Conservation (phyloP, 83 land plant species). For the Thuja plicata region DNA sequence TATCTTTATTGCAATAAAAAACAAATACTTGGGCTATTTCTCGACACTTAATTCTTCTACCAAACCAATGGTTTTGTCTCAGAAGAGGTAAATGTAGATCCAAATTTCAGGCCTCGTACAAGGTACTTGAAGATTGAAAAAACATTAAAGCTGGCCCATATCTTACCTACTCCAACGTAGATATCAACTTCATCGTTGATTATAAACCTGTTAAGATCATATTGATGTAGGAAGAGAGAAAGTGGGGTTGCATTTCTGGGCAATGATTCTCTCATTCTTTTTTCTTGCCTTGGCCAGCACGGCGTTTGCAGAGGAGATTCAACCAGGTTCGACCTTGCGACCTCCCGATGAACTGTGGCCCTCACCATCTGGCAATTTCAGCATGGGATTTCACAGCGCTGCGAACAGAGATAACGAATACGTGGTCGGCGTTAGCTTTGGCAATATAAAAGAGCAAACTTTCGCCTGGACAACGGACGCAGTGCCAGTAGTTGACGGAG, state of each 20-base stretch:
- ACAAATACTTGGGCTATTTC: too few species aligned
- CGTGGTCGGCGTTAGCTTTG: slow-evolving; percentile 30
- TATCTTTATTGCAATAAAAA: too few species aligned
- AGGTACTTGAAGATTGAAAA: too few species aligned
- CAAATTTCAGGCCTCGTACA: too few species aligned
- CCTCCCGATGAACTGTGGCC: slow-evolving; percentile 39
- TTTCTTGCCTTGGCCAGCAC: not conserved
- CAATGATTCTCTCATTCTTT: not conserved
- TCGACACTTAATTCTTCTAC: too few species aligned
- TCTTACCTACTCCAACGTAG: too few species aligned
- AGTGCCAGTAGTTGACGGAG: slow-evolving; percentile 24
- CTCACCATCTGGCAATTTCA: slow-evolving; percentile 31
- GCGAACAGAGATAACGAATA: not conserved
- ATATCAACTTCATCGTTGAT: too few species aligned
- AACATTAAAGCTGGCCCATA: too few species aligned
- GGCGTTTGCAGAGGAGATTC: slow-evolving; percentile 12
- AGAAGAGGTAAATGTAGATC: too few species aligned
- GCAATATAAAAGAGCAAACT: not conserved
- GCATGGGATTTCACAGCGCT: slow-evolving; percentile 24
- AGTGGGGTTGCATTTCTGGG: not conserved
- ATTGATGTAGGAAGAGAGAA: too few species aligned
- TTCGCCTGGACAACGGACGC: slow-evolving; percentile 41
- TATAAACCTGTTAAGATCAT: too few species aligned
- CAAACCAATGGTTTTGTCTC: too few species aligned
- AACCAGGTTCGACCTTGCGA: slow-evolving; percentile 31